These are phyloP conservation scores for Astrephomene gubernaculifera DNA, from an alignment of 139 green algal genomes.

Conservation along the genomic window DNA sequence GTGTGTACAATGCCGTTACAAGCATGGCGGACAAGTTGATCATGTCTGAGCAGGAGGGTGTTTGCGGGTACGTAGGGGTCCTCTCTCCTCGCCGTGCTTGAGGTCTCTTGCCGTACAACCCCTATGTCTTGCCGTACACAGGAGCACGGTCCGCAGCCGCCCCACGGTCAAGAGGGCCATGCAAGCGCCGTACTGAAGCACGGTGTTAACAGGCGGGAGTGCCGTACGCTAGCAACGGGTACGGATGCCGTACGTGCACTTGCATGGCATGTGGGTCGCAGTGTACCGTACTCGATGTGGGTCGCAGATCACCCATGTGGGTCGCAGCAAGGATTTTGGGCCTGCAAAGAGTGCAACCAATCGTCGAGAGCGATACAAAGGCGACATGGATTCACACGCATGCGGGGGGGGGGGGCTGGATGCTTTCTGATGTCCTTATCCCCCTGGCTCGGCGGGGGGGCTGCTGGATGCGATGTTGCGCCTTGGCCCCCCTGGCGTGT, in stretches of 20 bases:
- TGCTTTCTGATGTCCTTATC: no score
- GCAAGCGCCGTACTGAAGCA: constrained; percentile 31
- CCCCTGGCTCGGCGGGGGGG: no score
- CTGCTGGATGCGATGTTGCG: no score
- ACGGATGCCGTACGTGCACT: no score
- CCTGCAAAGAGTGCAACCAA: background rate
- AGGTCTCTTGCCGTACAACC: background rate
- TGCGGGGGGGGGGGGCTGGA: no score
- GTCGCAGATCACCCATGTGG: no score
- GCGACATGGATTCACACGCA: no score
- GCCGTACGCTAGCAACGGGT: background rate
- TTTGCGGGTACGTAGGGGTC: background rate
- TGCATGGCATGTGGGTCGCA: no score
- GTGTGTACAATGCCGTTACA: background rate
- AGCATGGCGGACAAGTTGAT: background rate
- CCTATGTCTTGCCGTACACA: background rate
- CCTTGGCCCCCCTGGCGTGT: background rate
- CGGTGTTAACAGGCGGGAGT: background rate
- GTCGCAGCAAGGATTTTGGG: no score
- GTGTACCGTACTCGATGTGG: background rate
- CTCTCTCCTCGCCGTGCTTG: no score
- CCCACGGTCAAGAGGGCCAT: constrained; percentile 23
- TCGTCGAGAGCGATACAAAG: no score
- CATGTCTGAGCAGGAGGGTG: background rate
- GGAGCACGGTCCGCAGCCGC: background rate